Base-by-base conservation (phyloP, 257 asterid species). In the Prunella vulgaris region DNA sequence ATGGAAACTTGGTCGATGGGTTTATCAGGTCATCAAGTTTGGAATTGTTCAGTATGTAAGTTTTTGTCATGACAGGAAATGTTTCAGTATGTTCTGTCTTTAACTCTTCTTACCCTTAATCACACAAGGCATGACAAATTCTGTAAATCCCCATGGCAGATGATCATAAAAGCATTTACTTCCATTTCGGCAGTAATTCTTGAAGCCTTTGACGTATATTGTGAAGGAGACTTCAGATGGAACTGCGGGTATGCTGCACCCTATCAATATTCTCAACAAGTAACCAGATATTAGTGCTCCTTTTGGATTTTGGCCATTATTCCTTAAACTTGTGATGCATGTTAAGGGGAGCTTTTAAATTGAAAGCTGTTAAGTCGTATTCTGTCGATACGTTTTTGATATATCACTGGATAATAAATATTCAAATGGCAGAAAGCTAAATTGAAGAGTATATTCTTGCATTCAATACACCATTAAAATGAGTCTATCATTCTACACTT, bases 11-110 rank as follows among this genome's bases (percentile, higher is more conserved):
- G 89, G 89, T 76, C 85, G 73, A 54, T 82, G 99, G 99, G 96
- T 94, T 69, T 94, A 83, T 83, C 96, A 88, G 88, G 87, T 91
- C 79, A 83, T 94, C 82, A 94, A 94, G 84, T 87, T 94, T 77
- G 99, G 97, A 60, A 89, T 94, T 44, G 97, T 94, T 66, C 99
- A 94, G 69, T 94, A 94, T 78, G 99, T 93, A 85, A 88, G 99
- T 85, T 78, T 77, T 65, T 74, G 37, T 60, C 69, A 74, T 30
- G 68, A 22, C 74, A 49, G 10, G 33, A 14, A 53, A 35, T 35
- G 10, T 78, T 63, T 73, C 44, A n/a, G 46, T 71, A 15, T 58
- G 37, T 54, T 58, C 37, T 58, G 9, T 18, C 57, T 18, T 78
- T 54, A 64, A 27, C 46, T 64, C 28, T 79, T 73, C 61, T 14